Conservation (phyloP, 176 grass and related monocot species). For the Thalia dealbata region DNA sequence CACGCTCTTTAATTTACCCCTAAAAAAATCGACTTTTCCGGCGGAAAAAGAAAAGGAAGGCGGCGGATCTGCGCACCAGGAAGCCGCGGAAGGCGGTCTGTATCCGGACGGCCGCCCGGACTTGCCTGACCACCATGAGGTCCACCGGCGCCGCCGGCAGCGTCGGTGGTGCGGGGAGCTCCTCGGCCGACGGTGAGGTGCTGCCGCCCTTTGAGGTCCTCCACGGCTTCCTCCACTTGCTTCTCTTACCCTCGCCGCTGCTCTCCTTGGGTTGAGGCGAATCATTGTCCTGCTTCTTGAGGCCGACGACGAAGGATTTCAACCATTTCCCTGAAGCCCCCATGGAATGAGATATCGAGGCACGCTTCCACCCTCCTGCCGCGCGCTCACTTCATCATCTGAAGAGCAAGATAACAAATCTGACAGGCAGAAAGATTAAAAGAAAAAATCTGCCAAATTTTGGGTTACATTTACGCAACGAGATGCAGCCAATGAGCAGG, state of each 20-base stretch:
- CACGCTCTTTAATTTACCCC: not conserved
- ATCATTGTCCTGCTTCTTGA: slow-evolving; percentile 71
- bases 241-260: slow-evolving; percentile 25
- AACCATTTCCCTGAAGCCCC: slow-evolving; percentile 85
- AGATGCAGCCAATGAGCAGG: no score
- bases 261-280: not conserved
- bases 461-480: no score
- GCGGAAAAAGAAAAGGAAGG: not conserved
- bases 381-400: no score
- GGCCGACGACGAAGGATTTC: slow-evolving; percentile 65
- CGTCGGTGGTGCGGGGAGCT: slow-evolving; percentile 49
- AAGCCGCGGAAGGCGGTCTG: slow-evolving; percentile 86
- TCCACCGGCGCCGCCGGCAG: slow-evolving; percentile 42
- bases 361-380: no score
- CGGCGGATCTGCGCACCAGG: slow-evolving; percentile 32
- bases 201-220: slow-evolving; percentile 7
- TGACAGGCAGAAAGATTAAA: no score
- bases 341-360: not conserved
- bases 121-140: slow-evolving; percentile 75
- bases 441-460: no score
- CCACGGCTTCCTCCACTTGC: slow-evolving; percentile 84
- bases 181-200: no score
- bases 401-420: no score
- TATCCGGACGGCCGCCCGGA: slow-evolving; percentile 84
- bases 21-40: not conserved